These are phyloP conservation scores for Rhodamnia rubescens DNA, from an alignment of 345 rosid genomes.

Conservation along the genomic window DNA sequence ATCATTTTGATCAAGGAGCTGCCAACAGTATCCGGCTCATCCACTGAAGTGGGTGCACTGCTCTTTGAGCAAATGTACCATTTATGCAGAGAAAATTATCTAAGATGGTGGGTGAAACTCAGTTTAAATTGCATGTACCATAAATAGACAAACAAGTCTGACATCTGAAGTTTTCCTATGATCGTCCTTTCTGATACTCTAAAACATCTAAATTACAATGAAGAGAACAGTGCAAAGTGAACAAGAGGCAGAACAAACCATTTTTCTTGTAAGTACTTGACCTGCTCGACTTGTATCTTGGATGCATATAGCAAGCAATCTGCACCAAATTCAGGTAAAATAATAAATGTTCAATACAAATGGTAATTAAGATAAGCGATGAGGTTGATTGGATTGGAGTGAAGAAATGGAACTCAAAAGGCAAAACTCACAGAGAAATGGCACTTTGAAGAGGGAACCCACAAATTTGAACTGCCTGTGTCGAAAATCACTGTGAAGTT, in stretches of 20 bases:
- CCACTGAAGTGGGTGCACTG: background rate
- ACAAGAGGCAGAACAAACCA: constrained; percentile 32
- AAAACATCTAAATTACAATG: background rate
- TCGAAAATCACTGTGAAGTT: constrained; percentile 88
- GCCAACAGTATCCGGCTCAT: background rate
- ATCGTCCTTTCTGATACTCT: background rate
- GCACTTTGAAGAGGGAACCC: constrained; percentile 95
- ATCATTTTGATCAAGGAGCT: background rate
- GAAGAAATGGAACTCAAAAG: background rate
- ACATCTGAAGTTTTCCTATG: background rate
- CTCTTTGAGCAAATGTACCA: background rate
- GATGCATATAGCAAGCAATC: constrained; percentile 69
- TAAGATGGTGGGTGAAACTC: background rate
- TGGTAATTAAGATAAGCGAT: background rate
- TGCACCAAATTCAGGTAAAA: constrained; percentile 10
- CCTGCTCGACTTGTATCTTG: constrained; percentile 56
- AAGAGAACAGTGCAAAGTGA: background rate
- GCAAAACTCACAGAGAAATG: constrained; percentile 59
- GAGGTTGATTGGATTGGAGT: background rate
- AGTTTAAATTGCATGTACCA: background rate
- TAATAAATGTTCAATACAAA: background rate
- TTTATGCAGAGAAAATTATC: background rate
- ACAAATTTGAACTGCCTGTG: constrained; percentile 90
- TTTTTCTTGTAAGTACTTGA: constrained; percentile 66
- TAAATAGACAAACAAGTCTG: background rate